Evolutionary conservation across 2,329 filamentous ascomycete genomes (phyloP).

Genomic region (Aureobasidium sp.): DNA sequence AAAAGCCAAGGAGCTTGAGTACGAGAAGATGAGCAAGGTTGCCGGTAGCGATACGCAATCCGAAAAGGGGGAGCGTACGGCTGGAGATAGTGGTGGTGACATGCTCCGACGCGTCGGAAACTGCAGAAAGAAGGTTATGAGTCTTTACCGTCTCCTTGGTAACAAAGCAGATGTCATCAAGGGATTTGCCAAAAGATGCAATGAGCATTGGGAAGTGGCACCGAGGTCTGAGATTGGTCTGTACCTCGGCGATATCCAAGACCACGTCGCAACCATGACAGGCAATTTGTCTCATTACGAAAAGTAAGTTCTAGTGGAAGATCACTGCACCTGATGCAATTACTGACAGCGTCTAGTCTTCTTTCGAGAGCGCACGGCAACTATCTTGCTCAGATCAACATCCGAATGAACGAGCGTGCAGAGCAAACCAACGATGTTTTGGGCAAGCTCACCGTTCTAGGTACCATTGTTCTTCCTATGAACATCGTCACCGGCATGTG

Average conservation of each 20-base stretch:
- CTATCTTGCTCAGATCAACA: conserved; percentile 98
- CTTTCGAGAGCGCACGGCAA: conserved; percentile 88
- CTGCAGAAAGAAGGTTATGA: conserved; percentile 96
- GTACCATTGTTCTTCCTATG: conserved; percentile 96
- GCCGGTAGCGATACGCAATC: conserved; percentile 18
- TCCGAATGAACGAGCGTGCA: conserved; percentile 95
- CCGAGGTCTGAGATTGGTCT: conserved; percentile 94
- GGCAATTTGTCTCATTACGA: conserved; percentile 93
- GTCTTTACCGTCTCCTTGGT: conserved; percentile 80
- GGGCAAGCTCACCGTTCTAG: conserved; percentile 88
- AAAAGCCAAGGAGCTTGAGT: conserved; percentile 18
- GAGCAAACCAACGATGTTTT: conserved; percentile 94
- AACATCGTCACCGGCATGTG: conserved; percentile 98
- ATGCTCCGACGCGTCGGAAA: conserved; percentile 92
- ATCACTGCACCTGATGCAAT: background rate
- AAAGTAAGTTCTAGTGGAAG: conserved; percentile 54
- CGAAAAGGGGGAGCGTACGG: conserved; percentile 32
- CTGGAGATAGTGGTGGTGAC: conserved; percentile 52
- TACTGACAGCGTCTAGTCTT: conserved; percentile 49
- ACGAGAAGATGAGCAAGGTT: conserved; percentile 26
- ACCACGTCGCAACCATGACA: conserved; percentile 99
- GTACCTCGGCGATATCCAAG: conserved; percentile 95
- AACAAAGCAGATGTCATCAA: conserved; percentile 99
- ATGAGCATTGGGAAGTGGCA: conserved; percentile 95
- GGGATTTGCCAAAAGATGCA: conserved; percentile 95